phyloP scores from a whole-genome alignment of 768 basidiomycete genomes.

The Trametes elegans region DNA sequence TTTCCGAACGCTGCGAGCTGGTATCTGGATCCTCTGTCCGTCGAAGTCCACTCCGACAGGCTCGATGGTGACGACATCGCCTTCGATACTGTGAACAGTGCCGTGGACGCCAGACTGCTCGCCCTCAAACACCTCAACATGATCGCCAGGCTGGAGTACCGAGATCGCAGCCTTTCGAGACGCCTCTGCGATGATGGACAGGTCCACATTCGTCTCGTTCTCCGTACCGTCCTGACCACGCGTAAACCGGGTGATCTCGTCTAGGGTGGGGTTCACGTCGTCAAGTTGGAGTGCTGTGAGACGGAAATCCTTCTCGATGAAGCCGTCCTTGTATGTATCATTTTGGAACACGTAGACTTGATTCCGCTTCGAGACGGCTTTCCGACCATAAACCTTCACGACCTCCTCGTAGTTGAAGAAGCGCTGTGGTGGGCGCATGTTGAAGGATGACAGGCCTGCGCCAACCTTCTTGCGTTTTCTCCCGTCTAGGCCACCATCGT shows the following conservation, averaged over 20 bases:
- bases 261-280: conserved; percentile 91
- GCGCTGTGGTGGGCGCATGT: conserved; percentile 85
- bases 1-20: conserved; percentile 88
- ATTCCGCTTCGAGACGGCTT: conserved; percentile 70
- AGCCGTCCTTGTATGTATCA: conserved; percentile 93
- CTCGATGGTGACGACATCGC: conserved; percentile 83
- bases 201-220: conserved; percentile 70
- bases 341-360: conserved; percentile 84
- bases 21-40: conserved; percentile 82
- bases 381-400: conserved; percentile 78
- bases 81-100: conserved; percentile 83
- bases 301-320: conserved; percentile 95
- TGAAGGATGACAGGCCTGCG: conserved; percentile 40
- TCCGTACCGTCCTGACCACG: conserved; percentile 70
- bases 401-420: conserved; percentile 96
- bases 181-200: conserved; percentile 90
- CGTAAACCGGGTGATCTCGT: conserved; percentile 92
- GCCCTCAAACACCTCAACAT: conserved; percentile 96
- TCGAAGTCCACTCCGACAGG: conserved; percentile 82
- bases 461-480: conserved; percentile 77
- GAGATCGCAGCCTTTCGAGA: conserved; percentile 88
- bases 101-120: conserved; percentile 94
- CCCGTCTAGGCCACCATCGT: conserved; percentile 63
- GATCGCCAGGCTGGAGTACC: conserved; percentile 96
- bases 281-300: conserved; percentile 75